These are phyloP conservation scores for Citrus australasica DNA, from an alignment of 345 rosid genomes.

Conservation along the genomic window DNA sequence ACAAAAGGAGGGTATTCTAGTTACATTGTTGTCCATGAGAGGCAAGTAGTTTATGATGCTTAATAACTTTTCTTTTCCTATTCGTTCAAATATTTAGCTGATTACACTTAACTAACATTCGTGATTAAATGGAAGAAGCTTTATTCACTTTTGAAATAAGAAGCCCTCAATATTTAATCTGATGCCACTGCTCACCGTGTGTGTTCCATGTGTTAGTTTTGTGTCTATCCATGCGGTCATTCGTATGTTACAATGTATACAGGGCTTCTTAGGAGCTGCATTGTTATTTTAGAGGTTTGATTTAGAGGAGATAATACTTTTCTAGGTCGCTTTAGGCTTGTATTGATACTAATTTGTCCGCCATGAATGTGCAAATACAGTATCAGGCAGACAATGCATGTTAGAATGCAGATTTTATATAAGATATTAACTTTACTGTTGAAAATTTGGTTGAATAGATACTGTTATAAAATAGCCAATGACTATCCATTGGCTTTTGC, in stretches of 20 bases:
- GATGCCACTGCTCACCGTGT: background rate
- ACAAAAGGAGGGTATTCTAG: slow-evolving; percentile 91
- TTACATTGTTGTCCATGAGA: slow-evolving; percentile 67
- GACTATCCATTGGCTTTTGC: slow-evolving; percentile 67
- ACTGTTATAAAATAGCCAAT: slow-evolving; percentile 68
- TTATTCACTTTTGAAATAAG: background rate
- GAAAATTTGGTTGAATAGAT: slow-evolving; percentile 42
- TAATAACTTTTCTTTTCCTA: background rate
- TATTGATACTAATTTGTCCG: background rate
- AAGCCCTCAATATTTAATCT: background rate
- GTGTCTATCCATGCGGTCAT: background rate
- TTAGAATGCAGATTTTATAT: background rate
- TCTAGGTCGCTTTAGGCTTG: background rate
- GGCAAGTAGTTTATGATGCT: slow-evolving; percentile 31
- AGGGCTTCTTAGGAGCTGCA: background rate
- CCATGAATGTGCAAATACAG: background rate
- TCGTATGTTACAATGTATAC: background rate
- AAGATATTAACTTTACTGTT: background rate
- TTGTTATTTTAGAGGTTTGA: background rate
- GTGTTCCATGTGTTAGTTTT: background rate
- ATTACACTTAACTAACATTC: background rate
- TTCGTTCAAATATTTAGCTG: background rate
- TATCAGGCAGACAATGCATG: background rate
- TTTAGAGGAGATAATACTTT: background rate
- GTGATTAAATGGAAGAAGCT: background rate